A percentile compares a stretch with the other conserved stretches of the same genome.
These are phyloP conservation scores for Fragaria iinumae DNA, from an alignment of 306 rosid genomes.

Conservation along the genomic window DNA sequence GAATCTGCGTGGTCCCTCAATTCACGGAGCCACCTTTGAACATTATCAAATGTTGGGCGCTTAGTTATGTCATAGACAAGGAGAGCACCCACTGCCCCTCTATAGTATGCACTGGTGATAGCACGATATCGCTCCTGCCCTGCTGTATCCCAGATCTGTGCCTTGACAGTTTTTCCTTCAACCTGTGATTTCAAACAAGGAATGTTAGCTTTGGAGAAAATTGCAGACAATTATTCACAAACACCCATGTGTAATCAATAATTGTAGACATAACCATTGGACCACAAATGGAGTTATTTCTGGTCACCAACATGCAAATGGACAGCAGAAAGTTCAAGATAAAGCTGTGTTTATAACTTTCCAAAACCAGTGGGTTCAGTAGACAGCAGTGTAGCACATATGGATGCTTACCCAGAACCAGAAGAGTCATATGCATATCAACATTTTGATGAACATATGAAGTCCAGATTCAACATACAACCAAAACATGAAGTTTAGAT, in stretches of 20 bases:
- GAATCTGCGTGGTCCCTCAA: constrained; percentile 98
- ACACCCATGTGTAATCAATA: not conserved
- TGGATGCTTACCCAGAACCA: not conserved
- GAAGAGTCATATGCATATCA: not conserved
- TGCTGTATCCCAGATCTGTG: constrained; percentile 99
- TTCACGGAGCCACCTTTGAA: constrained; percentile 95
- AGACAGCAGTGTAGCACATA: not conserved
- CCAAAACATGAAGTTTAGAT: no score
- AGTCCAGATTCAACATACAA: not conserved
- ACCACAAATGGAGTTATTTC: not conserved
- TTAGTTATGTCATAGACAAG: constrained; percentile 95
- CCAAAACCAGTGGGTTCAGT: not conserved
- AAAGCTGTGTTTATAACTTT: not conserved
- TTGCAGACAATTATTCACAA: constrained; percentile 3
- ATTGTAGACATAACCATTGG: not conserved
- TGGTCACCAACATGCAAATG: not conserved
- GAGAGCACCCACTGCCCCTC: constrained; percentile 98
- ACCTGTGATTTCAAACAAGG: constrained; percentile 46
- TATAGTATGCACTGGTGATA: constrained; percentile 92
- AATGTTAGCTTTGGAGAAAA: not conserved
- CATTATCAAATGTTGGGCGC: constrained; percentile 92
- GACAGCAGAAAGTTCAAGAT: not conserved
- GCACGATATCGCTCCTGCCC: constrained; percentile 99
- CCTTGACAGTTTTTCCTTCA: constrained; percentile 95
- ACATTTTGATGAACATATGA: not conserved